Evolutionary conservation across 805 yeast species (phyloP).

Genomic region (Kodamaea neixiangensis): DNA sequence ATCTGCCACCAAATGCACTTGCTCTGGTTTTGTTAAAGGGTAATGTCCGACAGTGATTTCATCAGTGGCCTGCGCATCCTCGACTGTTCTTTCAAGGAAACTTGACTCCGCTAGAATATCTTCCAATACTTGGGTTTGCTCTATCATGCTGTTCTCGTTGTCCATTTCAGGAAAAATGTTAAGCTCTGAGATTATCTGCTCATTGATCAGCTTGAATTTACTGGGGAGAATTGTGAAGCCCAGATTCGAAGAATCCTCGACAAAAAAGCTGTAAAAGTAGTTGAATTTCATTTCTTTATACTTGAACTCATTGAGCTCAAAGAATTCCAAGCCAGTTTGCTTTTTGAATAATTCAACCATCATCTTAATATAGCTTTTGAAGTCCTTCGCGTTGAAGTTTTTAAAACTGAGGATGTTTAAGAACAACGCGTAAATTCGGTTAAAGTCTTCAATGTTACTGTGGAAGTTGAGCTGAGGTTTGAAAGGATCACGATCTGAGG

Average conservation of each 20-base stretch:
- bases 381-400: slow-evolving; percentile 13
- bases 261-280: slow-evolving; percentile 20
- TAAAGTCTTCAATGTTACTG: slow-evolving; percentile 21
- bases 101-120: neutral
- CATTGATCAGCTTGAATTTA: slow-evolving; percentile 14
- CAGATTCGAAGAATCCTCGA: slow-evolving; percentile 12
- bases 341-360: slow-evolving; percentile 25
- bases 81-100: neutral
- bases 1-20: slow-evolving; percentile 14
- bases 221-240: slow-evolving; percentile 20
- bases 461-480: slow-evolving; percentile 17
- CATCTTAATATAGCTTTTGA: slow-evolving; percentile 19
- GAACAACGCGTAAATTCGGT: slow-evolving; percentile 22
- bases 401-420: slow-evolving; percentile 24
- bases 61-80: neutral
- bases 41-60: neutral
- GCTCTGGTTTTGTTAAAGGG: slow-evolving; percentile 19
- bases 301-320: slow-evolving; percentile 21
- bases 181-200: slow-evolving; percentile 15
- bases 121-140: neutral
- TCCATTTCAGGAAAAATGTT: slow-evolving; percentile 23
- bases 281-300: slow-evolving; percentile 20
- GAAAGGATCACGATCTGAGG: neutral
- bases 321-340: slow-evolving; percentile 17
- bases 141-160: slow-evolving; percentile 6